Evolutionary conservation across 108 stramenopile species (phyloP), one percentile per base, ranked within the genome.

Genomic region (Discostella stelligeroides): DNA sequence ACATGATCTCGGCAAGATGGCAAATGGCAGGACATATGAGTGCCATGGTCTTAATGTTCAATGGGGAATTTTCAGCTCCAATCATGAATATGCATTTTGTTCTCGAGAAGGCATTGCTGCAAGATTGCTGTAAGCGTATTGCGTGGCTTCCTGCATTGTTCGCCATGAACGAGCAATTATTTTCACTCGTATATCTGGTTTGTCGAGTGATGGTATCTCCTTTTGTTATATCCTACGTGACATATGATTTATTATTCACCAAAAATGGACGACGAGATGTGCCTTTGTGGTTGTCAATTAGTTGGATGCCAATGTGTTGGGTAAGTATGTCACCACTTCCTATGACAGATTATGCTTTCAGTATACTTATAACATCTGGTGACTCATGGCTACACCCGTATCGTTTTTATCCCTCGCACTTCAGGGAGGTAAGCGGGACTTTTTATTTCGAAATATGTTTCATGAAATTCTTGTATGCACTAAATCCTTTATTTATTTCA

Each of bases 161-260:
- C 23, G 30, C 39, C 3, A 68, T 43, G 55, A 73, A 60, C 38
- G 66, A 73, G 23, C 68, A 60, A 43, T 4, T 69, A 15, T 73
- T 73, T 43, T 68, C 72, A 10, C 1, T 24, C 10, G 37, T 57
- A 20, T 73, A 69, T 54, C 17, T 68, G 18, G 34, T 62, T 8
- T 72, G 62, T 49, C 72, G 76, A 59, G 63, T 73, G n/a, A 15
- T 66, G 25, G 49, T 67, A 12, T 37, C 47, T 57, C 71, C 76
- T 0, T 51, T 68, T 8, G 60, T 49, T 6, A 43, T 42, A 28
- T 45, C 46, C 15, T 40, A 78, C 34, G 24, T 78, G 7, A 60
- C 64, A 23, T 66, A 72, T 57, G 76, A 78, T 66, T 62, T 78
- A 41, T 37, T 78, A 51, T 50, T 78, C 11, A 74, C 73, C 15